Conservation (phyloP, 116 monocot species). For the Iris pallida region DNA sequence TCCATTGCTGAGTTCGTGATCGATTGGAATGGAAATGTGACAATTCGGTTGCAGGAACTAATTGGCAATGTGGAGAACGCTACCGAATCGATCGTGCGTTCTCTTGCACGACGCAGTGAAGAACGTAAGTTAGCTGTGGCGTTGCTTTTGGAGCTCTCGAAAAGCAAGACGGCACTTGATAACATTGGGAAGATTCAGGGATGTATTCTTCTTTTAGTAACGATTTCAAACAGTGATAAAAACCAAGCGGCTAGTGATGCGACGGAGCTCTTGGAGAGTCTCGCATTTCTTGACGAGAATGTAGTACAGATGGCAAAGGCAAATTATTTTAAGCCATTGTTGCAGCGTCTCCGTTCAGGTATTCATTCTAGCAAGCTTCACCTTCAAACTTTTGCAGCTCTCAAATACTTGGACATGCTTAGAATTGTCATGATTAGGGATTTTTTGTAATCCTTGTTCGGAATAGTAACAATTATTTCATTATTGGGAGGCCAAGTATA, state of each 20-base stretch:
- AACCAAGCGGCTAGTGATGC: constrained; percentile 30
- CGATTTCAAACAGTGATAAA: constrained; percentile 28
- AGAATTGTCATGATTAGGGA: too few species aligned
- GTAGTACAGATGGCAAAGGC: constrained; percentile 33
- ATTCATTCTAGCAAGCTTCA: background rate
- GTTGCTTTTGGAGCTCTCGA: constrained; percentile 26
- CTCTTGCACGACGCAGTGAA: constrained; percentile 21
- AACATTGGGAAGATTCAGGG: constrained; percentile 27
- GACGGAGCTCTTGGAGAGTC: constrained; percentile 22
- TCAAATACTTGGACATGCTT: too few species aligned
- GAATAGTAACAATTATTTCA: too few species aligned
- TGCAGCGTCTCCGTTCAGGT: constrained; percentile 23
- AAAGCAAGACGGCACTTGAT: constrained; percentile 8
- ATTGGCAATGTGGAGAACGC: constrained; percentile 30
- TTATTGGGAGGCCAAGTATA: too few species aligned
- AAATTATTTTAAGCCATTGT: constrained; percentile 31
- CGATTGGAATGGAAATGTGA: background rate
- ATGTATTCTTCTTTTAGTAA: constrained; percentile 36
- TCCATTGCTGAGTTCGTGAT: background rate
- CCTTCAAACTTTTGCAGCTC: background rate
- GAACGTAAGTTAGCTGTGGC: constrained; percentile 30
- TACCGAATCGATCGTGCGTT: constrained; percentile 21
- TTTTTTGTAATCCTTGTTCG: too few species aligned
- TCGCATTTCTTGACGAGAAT: constrained; percentile 33
- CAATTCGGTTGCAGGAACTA: constrained; percentile 18